Percentiles rank a stretch among this genome's conserved stretches.
Evolutionary conservation across 441 rosid genomes (phyloP).

Genomic region (Pelargonium fulgidum): DNA sequence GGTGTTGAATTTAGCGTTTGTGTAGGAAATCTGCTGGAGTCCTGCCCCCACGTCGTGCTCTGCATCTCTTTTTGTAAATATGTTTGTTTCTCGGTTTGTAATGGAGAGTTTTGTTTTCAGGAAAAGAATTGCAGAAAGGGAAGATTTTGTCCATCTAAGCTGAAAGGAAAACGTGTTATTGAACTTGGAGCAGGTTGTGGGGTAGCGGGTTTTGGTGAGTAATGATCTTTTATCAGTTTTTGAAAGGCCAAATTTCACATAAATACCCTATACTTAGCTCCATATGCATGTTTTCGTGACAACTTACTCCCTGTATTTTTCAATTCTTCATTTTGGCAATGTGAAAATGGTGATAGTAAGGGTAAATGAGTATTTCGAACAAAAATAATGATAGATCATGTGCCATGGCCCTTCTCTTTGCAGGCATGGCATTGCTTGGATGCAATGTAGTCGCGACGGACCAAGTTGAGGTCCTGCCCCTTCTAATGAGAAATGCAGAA

Average conservation of each 20-base stretch:
- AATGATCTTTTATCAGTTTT: constrained; percentile 22
- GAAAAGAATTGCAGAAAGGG: constrained; percentile 89
- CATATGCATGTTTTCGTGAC: too few relatives aligned
- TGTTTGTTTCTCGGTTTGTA: neutral
- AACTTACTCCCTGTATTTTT: too few relatives aligned
- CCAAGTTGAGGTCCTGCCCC: constrained; percentile 71
- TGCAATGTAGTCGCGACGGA: constrained; percentile 81
- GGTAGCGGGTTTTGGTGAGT: constrained; percentile 89
- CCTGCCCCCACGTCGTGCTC: neutral
- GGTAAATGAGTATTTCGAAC: too few relatives aligned
- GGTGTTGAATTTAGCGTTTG: neutral
- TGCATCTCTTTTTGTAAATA: neutral
- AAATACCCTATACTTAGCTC: too few relatives aligned
- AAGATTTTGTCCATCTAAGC: constrained; percentile 66
- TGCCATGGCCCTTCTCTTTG: constrained; percentile 18
- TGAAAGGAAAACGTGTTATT: constrained; percentile 81
- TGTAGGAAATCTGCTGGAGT: constrained; percentile 6
- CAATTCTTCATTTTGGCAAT: too few relatives aligned
- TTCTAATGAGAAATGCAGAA: constrained; percentile 72
- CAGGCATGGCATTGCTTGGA: constrained; percentile 90
- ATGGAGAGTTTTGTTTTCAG: constrained; percentile 29
- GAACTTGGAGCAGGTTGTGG: constrained; percentile 99
- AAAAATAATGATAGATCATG: too few relatives aligned
- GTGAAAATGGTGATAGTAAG: too few relatives aligned
- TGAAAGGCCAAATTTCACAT: neutral